Evolutionary conservation across 2,329 filamentous ascomycete species (phyloP), one percentile per base, ranked within the genome.

Genomic region (Pyrenochaeta sp.): DNA sequence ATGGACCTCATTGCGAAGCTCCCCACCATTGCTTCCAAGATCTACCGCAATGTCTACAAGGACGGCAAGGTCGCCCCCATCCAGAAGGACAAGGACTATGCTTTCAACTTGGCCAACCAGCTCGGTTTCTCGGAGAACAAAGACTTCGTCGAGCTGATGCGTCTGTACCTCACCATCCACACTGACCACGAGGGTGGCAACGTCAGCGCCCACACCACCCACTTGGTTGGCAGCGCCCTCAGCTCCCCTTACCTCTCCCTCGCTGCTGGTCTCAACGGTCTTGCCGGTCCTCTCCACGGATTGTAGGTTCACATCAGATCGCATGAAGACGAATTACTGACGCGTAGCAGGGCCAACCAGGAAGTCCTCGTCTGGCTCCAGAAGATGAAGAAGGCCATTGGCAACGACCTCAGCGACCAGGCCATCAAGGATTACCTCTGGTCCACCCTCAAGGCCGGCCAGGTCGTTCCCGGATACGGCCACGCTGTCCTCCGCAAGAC

Each of bases 21-120:
- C 67, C 94, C 94, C 74, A 96, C 90, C 75, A 96, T 99, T 69
- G 94, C 94, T 58, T 82, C 94, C 56, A 90, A 91, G 81, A 99
- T 99, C 84, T 99, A 99, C 87, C 94, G 96, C 82, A 99, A 99
- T 77, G 88, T 97, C 75, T 99, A 96, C 90, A 96, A 97, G 87
- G 94, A 96, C 72, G 94, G 94, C 80, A 97, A 97, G 87, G 93
- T 99, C 62, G 89, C 90, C 50, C 75, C 91, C 42, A 85, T 96
- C 74, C 87, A 97, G 83, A 95, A 96, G 84, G 93, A 97, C 81
- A 94, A 97, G 89, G 94, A 99, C 75, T 99, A 96, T 82, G 84
- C 87, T 67, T 99, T 88, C 89, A 99, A 99, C 88, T 89, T 99
- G 75, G 92, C 94, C 78, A 97, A 97, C 86, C 91, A 96, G 86